Evolutionary conservation across 2,329 filamentous ascomycete species (phyloP).

Genomic region (Fusarium sp.): DNA sequence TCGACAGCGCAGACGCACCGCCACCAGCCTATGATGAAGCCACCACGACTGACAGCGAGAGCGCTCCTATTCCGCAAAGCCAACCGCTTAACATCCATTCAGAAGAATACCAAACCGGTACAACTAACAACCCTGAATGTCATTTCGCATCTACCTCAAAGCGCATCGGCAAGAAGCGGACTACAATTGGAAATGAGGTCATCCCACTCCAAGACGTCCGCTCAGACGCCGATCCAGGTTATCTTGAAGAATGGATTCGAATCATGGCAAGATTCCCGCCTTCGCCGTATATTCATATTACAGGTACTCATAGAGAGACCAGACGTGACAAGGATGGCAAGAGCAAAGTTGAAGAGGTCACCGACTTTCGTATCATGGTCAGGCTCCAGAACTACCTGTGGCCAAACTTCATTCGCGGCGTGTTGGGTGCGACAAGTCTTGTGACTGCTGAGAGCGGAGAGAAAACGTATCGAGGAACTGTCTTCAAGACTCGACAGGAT

Average conservation of each 20-base stretch:
- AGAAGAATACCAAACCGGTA: background rate
- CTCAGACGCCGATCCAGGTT: conserved; percentile 27
- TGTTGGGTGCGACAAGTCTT: conserved; percentile 11
- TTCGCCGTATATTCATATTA: conserved; percentile 39
- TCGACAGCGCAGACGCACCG: background rate
- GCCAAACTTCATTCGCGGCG: conserved; percentile 26
- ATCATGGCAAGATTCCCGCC: conserved; percentile 29
- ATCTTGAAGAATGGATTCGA: conserved; percentile 33
- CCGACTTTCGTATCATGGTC: conserved; percentile 37
- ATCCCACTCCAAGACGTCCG: conserved; percentile 25
- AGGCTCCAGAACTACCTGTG: conserved; percentile 42
- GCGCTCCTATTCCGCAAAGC: background rate
- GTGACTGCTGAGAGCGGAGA: conserved; percentile 30
- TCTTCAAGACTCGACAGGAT: conserved; percentile 29
- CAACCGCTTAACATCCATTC: background rate
- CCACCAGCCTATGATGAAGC: conserved; percentile 13
- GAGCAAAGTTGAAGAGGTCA: conserved; percentile 26
- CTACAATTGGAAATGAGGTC: conserved; percentile 35
- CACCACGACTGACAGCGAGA: background rate
- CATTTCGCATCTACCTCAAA: conserved; percentile 22
- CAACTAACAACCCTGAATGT: conserved; percentile 10
- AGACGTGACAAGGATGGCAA: conserved; percentile 38
- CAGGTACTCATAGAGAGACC: conserved; percentile 28
- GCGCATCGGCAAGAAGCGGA: conserved; percentile 33
- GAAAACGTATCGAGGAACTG: conserved; percentile 42